Conservation (phyloP, 306 rosid genomes). For the Castanopsis chinensis region DNA sequence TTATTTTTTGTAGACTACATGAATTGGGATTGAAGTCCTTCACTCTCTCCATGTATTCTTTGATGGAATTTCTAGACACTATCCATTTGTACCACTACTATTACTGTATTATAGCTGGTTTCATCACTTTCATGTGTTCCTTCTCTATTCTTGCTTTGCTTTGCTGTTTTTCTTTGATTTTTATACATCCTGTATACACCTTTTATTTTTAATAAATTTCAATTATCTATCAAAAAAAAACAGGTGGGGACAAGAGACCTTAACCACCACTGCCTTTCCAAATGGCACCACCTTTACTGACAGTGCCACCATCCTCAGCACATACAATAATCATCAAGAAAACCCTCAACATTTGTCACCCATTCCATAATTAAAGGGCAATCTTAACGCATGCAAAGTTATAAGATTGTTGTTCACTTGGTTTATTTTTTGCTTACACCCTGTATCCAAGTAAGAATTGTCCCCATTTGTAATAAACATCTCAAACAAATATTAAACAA, state of each 20-base stretch:
- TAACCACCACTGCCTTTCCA: not conserved
- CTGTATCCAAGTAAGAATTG: not conserved
- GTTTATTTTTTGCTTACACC: not conserved
- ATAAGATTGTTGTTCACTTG: too few relatives aligned
- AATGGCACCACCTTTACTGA: not conserved
- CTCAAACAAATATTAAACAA: not conserved
- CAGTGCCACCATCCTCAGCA: not conserved
- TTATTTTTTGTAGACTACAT: too few relatives aligned
- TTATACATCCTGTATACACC: too few relatives aligned
- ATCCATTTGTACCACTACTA: too few relatives aligned
- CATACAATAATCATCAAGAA: not conserved
- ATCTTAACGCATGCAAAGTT: not conserved
- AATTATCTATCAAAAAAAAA: not conserved
- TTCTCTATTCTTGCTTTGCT: too few relatives aligned
- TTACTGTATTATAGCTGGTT: too few relatives aligned
- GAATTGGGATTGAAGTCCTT: too few relatives aligned
- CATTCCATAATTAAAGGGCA: not conserved
- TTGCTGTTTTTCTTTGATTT: too few relatives aligned
- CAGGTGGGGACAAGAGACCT: not conserved
- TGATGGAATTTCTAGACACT: too few relatives aligned
- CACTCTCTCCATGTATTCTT: too few relatives aligned
- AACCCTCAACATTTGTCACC: not conserved
- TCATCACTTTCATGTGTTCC: too few relatives aligned
- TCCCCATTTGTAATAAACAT: not conserved
- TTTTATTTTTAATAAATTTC: too few relatives aligned